Conservation (phyloP, 2,329 filamentous ascomycete species). For the Phoma sp. region DNA sequence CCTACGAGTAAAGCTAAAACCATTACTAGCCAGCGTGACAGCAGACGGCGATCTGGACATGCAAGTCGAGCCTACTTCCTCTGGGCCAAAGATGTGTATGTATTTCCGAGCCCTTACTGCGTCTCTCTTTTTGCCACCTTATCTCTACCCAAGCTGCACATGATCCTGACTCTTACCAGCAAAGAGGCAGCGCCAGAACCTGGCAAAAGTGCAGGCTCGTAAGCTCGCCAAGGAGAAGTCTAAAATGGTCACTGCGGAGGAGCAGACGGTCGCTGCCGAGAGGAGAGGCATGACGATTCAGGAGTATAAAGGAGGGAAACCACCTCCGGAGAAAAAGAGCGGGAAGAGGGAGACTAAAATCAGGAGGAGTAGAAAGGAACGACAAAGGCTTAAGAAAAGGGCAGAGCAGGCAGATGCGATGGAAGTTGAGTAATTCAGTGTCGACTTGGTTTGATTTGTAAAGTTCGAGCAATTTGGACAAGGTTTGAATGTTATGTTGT, state of each 20-base stretch:
- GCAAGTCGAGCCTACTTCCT: slow-evolving; percentile 13
- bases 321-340: slow-evolving; percentile 7
- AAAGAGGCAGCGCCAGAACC: slow-evolving; percentile 28
- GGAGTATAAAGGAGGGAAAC: slow-evolving; percentile 5
- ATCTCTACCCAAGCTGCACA: not conserved
- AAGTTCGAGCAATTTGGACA: no score
- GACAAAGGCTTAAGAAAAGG: slow-evolving; percentile 12
- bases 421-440: slow-evolving; percentile 10
- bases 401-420: slow-evolving; percentile 12
- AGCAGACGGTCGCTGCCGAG: slow-evolving; percentile 23
- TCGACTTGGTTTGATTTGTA: no score
- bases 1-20: not conserved
- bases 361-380: slow-evolving; percentile 13
- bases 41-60: slow-evolving; percentile 18
- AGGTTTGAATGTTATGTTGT: no score
- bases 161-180: slow-evolving; percentile 9
- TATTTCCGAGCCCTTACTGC: not conserved
- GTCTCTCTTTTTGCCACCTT: no score
- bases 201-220: slow-evolving; percentile 27
- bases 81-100: slow-evolving; percentile 30
- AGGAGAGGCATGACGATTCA: slow-evolving; percentile 22
- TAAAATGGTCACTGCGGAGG: slow-evolving; percentile 14
- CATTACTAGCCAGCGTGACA: not conserved
- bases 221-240: slow-evolving; percentile 15
- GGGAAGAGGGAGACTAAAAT: slow-evolving; percentile 5